Evolutionary conservation across 129 eudicot species (phyloP).

Genomic region (Flaveria robusta): DNA sequence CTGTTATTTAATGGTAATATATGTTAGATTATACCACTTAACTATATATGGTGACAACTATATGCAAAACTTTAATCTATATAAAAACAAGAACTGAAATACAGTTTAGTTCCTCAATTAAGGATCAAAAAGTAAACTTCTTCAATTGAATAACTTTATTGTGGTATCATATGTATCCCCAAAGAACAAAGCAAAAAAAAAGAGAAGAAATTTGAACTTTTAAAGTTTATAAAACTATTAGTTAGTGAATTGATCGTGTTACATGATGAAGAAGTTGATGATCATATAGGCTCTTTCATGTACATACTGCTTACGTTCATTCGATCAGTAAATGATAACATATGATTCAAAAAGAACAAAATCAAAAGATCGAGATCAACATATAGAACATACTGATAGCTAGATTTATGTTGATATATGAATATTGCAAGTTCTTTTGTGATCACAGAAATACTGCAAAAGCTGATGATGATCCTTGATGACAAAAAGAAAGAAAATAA

Average conservation of each 20-base stretch:
- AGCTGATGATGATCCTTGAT: conserved; percentile 5
- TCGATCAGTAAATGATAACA: not conserved
- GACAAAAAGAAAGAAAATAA: conserved; percentile 14
- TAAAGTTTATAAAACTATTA: conserved; percentile 1
- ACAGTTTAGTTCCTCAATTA: not conserved
- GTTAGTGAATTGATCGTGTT: not conserved
- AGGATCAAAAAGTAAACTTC: not conserved
- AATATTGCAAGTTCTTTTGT: not conserved
- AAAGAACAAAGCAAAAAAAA: conserved; percentile 7
- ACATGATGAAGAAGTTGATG: conserved; percentile 6
- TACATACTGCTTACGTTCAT: too few species aligned
- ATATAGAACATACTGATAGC: not conserved
- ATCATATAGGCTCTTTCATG: not conserved
- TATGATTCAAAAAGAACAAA: not conserved
- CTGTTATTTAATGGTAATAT: not conserved
- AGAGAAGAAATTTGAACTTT: not conserved
- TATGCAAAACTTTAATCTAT: not conserved
- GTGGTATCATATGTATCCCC: not conserved
- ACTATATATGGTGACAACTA: not conserved
- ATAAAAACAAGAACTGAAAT: not conserved
- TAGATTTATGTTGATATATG: not conserved
- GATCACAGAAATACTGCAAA: conserved; percentile 19
- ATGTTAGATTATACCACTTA: not conserved
- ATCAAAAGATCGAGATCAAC: conserved; percentile 12
- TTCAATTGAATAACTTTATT: not conserved